Base-by-base conservation (phyloP, 163 green algal genomes). In the Scenedesmus sp. region DNA sequence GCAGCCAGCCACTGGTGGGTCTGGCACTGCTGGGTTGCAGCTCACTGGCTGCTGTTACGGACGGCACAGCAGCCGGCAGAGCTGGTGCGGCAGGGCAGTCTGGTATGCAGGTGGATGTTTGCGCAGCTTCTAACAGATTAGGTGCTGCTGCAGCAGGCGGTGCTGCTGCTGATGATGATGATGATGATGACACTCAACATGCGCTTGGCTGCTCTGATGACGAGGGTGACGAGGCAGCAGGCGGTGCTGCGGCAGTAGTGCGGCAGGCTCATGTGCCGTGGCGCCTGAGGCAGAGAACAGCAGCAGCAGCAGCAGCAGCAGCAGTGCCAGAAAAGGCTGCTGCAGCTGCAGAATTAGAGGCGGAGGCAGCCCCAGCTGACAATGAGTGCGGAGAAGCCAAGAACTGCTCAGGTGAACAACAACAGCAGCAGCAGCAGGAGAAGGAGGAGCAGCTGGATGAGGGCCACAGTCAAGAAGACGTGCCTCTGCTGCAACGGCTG, bases 21-120 rank as follows among this genome's bases (percentile, higher is more conserved):
- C 56, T 88, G 20, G 83, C 83, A 0, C 83, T 88, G 43, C 43
- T 59, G 3, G 79, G 43, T 40, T 83, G 73, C 73, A 49, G 37
- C 35, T 24, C 73, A 53, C 37, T 49, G 73, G 73, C 73, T 53
- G 73, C 15, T 72, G 10, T 72, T 3, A 3, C 22, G 33, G 59
- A 33, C 26, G 30, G 65, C 16, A 24, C 33, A 83, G 73, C 33
- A 83, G 40, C 73, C 1, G 37, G 12, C 10, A 61, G 12, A 72
- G 59, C 59, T 72, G 22, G 35, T 72, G 59, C 10, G 22, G 0
- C 24, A 10, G 35, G 10, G 22, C 59, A 72, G 59, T 24, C 22
- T 26, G 56, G 3, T 30, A 16, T 35, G 59, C 24, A 72, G 59
- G 10, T 33, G 59, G 22, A 33, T 72, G 59, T 24, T 9, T 33